Base-by-base conservation (phyloP, 441 rosid species). In the Capsella rubella region DNA sequence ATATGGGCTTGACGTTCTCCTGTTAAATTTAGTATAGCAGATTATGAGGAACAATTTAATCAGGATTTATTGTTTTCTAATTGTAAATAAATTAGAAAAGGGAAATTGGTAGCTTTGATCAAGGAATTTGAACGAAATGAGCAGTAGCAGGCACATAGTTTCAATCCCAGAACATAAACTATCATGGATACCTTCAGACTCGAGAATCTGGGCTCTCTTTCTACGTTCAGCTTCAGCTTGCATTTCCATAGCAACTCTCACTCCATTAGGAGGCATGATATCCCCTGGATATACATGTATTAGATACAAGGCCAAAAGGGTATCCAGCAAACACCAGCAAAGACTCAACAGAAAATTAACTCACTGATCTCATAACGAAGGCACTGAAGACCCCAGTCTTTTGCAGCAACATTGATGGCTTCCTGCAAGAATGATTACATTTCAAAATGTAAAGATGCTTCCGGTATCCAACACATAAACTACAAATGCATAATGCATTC, bases 141-240 rank as follows among this genome's bases (percentile, higher is more conserved):
- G 56, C 39, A 10, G 28, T 42, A 47, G 60, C 7, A 59, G 42
- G 15, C 53, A 64, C 42, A 76, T 50, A 31, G 63, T 31, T 21
- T 29, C 1, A n/a, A 12, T 50, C 51, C 27, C 62, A 47, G 34
- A 70, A 57, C 3, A 69, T 29, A 43, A 39, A 8, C 32, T 56
- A 29, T 49, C 40, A 16, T 40, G 15, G 6, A 56, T 6, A 90
- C 97, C 96, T 88, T 95, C 97, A 67, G 99, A 90, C 71, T 95
- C 95, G 54, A 92, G 92, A 81, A 95, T 82, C 79, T 89, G 97
- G 77, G 98, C 98, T 82, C 98, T 86, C 84, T 82, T 90, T 81
- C 83, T 95, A 73, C 95, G 96, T 74, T 95, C 99, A 58, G 98
- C 99, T 85, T 95, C 99, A 66, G 98, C 98, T 79, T 95, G 99